Conservation (phyloP, 495 filamentous ascomycete species). For the Hyphodiscus hymeniophilus region DNA sequence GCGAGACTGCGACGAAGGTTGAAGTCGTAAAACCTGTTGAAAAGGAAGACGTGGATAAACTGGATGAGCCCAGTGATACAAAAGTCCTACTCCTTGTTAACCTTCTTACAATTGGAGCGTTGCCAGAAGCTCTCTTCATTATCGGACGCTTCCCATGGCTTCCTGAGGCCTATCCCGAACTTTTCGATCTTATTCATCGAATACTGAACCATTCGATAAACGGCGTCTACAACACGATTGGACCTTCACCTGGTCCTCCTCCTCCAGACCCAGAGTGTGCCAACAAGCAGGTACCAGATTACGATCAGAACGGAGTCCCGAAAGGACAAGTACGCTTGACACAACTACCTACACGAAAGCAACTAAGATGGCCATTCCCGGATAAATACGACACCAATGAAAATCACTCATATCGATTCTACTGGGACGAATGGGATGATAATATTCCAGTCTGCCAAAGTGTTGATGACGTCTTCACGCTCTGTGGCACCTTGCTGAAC, state of each 20-base stretch:
- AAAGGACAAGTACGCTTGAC: slow-evolving; percentile 58
- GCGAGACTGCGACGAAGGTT: slow-evolving; percentile 23
- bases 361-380: slow-evolving; percentile 68
- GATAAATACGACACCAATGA: slow-evolving; percentile 67
- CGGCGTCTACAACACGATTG: slow-evolving; percentile 46
- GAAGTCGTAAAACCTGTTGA: slow-evolving; percentile 36
- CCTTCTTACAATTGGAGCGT: slow-evolving; percentile 80
- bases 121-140: slow-evolving; percentile 89
- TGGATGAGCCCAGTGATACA: slow-evolving; percentile 81
- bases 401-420: slow-evolving; percentile 74
- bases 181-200: slow-evolving; percentile 71
- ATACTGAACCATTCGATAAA: slow-evolving; percentile 72
- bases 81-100: slow-evolving; percentile 78
- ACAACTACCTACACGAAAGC: slow-evolving; percentile 48
- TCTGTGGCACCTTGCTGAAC: slow-evolving; percentile 80
- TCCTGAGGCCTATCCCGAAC: slow-evolving; percentile 70
- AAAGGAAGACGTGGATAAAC: slow-evolving; percentile 46
- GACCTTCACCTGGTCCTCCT: slow-evolving; percentile 1
- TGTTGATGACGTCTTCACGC: slow-evolving; percentile 80
- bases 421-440: slow-evolving; percentile 96
- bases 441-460: slow-evolving; percentile 85
- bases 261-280: slow-evolving; percentile 23
- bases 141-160: slow-evolving; percentile 90
- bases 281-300: slow-evolving; percentile 42
- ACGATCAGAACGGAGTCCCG: slow-evolving; percentile 51